Conservation (phyloP, 148 eudicot species). For the Amaranthus hypochondriacus region DNA sequence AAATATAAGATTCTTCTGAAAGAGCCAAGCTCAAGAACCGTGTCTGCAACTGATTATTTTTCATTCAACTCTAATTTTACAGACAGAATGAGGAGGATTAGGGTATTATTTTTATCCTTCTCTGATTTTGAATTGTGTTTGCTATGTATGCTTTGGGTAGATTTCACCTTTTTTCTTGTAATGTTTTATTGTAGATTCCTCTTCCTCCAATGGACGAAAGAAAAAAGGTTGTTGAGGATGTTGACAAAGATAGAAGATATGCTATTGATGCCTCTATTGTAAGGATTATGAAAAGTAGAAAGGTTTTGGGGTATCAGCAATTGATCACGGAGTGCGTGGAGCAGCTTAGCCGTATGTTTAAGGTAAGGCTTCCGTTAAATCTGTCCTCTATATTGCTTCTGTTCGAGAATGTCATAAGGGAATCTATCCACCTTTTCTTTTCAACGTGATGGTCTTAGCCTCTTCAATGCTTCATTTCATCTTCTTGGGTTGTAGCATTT, state of each 20-base stretch:
- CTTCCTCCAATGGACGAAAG: slow-evolving; percentile 43
- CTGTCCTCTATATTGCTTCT: background rate
- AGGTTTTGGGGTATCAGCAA: slow-evolving; percentile 38
- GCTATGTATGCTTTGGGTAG: background rate
- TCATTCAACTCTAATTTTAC: slow-evolving; percentile 40
- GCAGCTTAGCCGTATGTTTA: slow-evolving; percentile 44
- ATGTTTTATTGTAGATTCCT: slow-evolving; percentile 30
- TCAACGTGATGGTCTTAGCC: background rate
- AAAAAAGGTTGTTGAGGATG: slow-evolving; percentile 47
- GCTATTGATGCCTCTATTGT: slow-evolving; percentile 47
- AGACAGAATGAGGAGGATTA: slow-evolving; percentile 45
- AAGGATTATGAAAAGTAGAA: slow-evolving; percentile 42
- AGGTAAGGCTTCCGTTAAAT: slow-evolving; percentile 22
- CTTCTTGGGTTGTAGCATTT: background rate
- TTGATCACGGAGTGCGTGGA: slow-evolving; percentile 42
- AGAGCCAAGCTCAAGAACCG: slow-evolving; percentile 32
- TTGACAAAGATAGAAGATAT: slow-evolving; percentile 44
- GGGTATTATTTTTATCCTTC: slow-evolving; percentile 21
- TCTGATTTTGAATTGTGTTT: background rate
- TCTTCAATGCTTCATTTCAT: background rate
- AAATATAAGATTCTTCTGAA: slow-evolving; percentile 39
- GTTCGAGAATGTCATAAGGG: background rate
- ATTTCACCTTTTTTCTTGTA: background rate
- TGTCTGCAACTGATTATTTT: slow-evolving; percentile 34
- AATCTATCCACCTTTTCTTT: background rate